Evolutionary conservation across 306 rosid species (phyloP).

Genomic region (Pyrus bretschneideri): DNA sequence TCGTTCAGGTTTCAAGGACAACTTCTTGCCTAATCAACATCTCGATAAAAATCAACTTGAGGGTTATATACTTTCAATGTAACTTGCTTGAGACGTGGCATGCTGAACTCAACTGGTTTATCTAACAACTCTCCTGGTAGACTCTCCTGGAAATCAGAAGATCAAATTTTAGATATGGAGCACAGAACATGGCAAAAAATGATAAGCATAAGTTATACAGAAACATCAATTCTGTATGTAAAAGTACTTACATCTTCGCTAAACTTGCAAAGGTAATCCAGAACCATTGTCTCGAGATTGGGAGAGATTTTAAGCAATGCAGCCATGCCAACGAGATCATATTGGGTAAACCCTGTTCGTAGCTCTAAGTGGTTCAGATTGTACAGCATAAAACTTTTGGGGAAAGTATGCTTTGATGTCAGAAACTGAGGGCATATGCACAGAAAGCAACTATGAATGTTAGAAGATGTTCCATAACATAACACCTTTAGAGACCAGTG

Average conservation of each 20-base stretch:
- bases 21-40: neutral
- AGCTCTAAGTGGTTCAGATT: neutral
- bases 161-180: too few species aligned
- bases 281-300: neutral
- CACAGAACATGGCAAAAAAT: too few species aligned
- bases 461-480: too few species aligned
- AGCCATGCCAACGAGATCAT: constrained; percentile 7
- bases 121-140: neutral
- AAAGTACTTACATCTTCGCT: neutral
- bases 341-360: neutral
- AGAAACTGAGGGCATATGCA: neutral
- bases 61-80: neutral
- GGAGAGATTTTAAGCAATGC: constrained; percentile 4
- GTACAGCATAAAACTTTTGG: constrained; percentile 4
- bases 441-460: neutral
- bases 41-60: neutral
- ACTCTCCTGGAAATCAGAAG: neutral
- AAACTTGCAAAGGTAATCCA: neutral
- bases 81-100: constrained; percentile 12
- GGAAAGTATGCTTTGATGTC: neutral
- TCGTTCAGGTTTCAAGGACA: neutral
- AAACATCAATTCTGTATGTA: neutral
- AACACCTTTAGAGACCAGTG: too few species aligned
- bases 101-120: neutral
- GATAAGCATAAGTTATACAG: neutral